Evolutionary conservation across 148 eudicot genomes (phyloP).

Genomic region (Rhododendron ovatum): DNA sequence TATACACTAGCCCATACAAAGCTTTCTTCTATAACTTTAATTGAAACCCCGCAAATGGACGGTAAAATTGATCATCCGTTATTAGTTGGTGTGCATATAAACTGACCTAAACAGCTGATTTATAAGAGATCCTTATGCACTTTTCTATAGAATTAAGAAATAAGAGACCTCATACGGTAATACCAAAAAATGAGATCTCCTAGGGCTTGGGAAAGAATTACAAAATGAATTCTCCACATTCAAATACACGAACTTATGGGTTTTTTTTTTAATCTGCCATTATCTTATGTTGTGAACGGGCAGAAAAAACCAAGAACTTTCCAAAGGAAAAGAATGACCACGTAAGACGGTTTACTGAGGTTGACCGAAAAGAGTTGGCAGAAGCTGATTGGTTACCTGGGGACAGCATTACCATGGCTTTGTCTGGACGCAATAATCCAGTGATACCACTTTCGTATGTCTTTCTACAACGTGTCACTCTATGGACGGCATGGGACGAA

Average conservation of each 20-base stretch:
- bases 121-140: no score
- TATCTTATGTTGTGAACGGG: neutral
- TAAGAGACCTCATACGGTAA: neutral
- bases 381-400: neutral
- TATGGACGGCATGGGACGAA: neutral
- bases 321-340: neutral
- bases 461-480: neutral
- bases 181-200: neutral
- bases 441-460: neutral
- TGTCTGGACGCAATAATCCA: neutral
- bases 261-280: no score
- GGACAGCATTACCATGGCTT: neutral
- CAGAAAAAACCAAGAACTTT: neutral
- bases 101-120: no score
- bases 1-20: neutral
- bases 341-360: neutral
- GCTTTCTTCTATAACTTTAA: neutral
- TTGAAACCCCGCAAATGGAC: neutral
- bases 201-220: neutral
- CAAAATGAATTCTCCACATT: neutral
- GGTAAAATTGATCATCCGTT: neutral
- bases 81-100: neutral
- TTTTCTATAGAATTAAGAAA: neutral
- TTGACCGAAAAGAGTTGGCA: slow-evolving; percentile 2
- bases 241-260: neutral